Conservation (phyloP, 768 basidiomycete genomes). For the Trametes maxima region DNA sequence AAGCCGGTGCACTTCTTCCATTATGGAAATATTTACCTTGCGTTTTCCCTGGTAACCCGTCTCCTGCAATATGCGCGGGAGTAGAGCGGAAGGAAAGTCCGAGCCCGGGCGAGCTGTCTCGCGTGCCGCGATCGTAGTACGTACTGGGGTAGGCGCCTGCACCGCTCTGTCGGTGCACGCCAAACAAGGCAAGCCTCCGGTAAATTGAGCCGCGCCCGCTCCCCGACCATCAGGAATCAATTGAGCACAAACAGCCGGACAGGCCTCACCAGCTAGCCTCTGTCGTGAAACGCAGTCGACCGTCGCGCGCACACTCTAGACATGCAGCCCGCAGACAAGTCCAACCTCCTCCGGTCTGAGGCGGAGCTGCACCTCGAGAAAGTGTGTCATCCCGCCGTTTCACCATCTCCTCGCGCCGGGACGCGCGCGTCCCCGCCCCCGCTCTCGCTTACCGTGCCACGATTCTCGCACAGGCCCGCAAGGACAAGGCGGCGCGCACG, state of each 20-base stretch:
- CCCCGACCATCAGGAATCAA: slow-evolving; percentile 3
- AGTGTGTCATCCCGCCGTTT: slow-evolving; percentile 39
- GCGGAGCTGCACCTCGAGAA: slow-evolving; percentile 66
- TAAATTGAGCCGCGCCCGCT: background rate
- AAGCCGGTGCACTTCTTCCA: background rate
- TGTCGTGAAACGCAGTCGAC: background rate
- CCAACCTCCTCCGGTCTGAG: slow-evolving; percentile 72
- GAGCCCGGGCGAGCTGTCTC: background rate
- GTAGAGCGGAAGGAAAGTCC: background rate
- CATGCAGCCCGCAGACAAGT: slow-evolving; percentile 31
- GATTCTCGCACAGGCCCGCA: slow-evolving; percentile 53
- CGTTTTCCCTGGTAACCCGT: background rate
- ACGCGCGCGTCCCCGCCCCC: background rate
- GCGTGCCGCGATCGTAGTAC: slow-evolving; percentile 1
- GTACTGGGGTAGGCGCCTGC: slow-evolving; percentile 5
- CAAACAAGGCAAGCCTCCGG: slow-evolving; percentile 6
- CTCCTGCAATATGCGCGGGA: background rate
- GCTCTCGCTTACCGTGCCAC: slow-evolving; percentile 3
- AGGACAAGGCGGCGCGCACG: slow-evolving; percentile 68
- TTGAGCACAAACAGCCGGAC: slow-evolving; percentile 3
- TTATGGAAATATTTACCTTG: background rate
- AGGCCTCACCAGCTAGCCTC: too few relatives aligned
- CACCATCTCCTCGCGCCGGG: background rate
- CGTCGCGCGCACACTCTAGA: background rate
- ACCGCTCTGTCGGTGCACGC: slow-evolving; percentile 1